Evolutionary conservation across 306 rosid species (phyloP), one percentile per base, ranked within the genome.

Genomic region (Prunus campanulata): DNA sequence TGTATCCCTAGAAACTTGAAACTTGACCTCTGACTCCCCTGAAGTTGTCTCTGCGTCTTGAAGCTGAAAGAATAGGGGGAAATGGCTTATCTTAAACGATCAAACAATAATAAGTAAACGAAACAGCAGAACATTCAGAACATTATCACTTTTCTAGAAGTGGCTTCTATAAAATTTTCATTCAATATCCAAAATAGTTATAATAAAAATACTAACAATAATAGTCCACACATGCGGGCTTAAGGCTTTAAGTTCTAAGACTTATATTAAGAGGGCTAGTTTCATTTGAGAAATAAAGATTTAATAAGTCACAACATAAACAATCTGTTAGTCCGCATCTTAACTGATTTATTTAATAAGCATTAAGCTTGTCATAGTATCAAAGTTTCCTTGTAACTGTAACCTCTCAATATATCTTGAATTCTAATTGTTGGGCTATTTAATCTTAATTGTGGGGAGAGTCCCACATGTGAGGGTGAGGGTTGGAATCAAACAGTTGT

Each of bases 1-100:
- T 61, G 98, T 93, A 68, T 95, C 97, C 87, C 77, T 90, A 56
- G 97, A 88, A 72, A 92, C 96, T 89, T 95, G 97, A 85, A 92
- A 95, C 81, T 95, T 92, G 51, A 92, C 96, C 82, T 92, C 98
- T 3, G 95, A 86, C 80, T 87, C 97, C 47, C 97, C 97, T 76
- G 97, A 79, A 80, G 82, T 89, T 77, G 97, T 84, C 81, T 89
- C 96, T 1, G 92, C 68, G 67, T 83, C 96, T 84, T 91, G 96
- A 80, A 90, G 97, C 98, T 95, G 93, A 79, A 79, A 63, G 47
- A 12, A 71, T 16, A 29, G 59, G 44, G 2, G 9, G 6, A 11
- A 47, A 4, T 63, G 30, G 11, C 5, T 60, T 9, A 24, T 42
- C 29, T 72, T 59, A 59, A 44, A 55, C 42, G 3, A 24, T 55